A percentile compares a stretch with the other conserved stretches of the same genome.
Evolutionary conservation across 2,329 filamentous ascomycete species (phyloP).

Genomic region (Exophiala aquamarina): DNA sequence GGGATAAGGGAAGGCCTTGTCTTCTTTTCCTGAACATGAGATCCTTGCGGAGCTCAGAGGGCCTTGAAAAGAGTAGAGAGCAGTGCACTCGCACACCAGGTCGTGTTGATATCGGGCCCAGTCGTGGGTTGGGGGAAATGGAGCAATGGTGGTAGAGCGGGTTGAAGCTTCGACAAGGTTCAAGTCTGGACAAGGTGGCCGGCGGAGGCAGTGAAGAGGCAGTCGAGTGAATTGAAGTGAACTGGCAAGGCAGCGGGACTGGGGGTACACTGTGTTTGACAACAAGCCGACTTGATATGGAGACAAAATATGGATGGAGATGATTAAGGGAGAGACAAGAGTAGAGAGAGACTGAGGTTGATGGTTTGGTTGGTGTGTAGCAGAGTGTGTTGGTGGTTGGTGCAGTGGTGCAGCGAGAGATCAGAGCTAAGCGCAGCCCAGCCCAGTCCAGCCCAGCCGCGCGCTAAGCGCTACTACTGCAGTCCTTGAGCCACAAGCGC

Average conservation of each 20-base stretch:
- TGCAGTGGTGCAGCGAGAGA: too few species aligned
- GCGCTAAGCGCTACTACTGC: too few species aligned
- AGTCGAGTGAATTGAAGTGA: too few species aligned
- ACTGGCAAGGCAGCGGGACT: background rate
- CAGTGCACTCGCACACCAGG: conserved; percentile 5
- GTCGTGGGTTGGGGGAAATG: background rate
- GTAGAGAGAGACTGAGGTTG: conserved; percentile 17
- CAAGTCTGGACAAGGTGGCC: background rate
- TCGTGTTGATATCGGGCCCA: background rate
- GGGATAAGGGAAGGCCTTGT: conserved; percentile 34
- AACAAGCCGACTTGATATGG: conserved; percentile 19
- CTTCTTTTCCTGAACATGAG: conserved; percentile 52
- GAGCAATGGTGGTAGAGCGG: background rate
- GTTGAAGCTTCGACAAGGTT: conserved; percentile 3
- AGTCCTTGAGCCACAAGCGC: too few species aligned
- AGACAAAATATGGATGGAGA: conserved; percentile 24
- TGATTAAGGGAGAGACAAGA: conserved; percentile 8
- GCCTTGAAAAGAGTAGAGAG: too few species aligned
- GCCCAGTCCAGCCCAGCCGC: too few species aligned
- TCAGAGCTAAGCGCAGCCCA: too few species aligned
- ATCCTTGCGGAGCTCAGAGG: conserved; percentile 14
- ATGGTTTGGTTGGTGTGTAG: too few species aligned
- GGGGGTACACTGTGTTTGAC: conserved; percentile 9
- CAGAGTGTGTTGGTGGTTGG: too few species aligned
- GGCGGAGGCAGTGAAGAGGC: background rate